Percentiles rank a stretch among this genome's conserved stretches.
phyloP scores from a whole-genome alignment of 805 yeast genomes.

The Yamadazyma paraphyllophila region DNA sequence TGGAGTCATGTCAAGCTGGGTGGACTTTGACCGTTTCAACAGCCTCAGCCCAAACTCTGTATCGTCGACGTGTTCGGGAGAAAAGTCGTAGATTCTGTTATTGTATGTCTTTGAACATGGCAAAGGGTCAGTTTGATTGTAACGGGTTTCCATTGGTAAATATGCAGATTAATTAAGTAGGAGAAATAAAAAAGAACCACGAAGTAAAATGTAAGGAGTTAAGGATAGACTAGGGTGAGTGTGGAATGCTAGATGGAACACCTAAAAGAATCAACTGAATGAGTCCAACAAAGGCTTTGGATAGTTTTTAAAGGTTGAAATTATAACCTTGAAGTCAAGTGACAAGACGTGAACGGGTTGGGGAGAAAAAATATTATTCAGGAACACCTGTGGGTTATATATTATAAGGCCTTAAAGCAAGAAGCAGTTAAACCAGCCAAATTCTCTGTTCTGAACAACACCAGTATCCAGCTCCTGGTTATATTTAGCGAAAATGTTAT shows the following conservation, averaged over 20 bases:
- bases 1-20: constrained; percentile 6
- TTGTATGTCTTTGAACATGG: constrained; percentile 18
- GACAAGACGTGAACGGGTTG: not conserved
- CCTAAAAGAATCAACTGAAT: constrained; percentile 13
- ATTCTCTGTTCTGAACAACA: not conserved
- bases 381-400: constrained; percentile 6
- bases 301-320: no score
- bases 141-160: constrained; percentile 10
- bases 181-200: constrained; percentile 8
- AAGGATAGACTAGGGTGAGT: constrained; percentile 30
- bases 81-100: constrained; percentile 23
- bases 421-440: constrained; percentile 6
- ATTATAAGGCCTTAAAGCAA: constrained; percentile 1
- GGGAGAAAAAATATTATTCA: not conserved
- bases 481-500: not conserved
- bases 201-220: not conserved
- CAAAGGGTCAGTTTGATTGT: constrained; percentile 24
- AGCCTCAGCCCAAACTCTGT: constrained; percentile 9
- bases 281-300: constrained; percentile 11
- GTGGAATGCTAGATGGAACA: not conserved
- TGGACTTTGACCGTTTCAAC: constrained; percentile 17
- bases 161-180: constrained; percentile 2
- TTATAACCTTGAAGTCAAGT: not conserved
- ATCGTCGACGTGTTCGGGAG: constrained; percentile 14
- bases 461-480: constrained; percentile 7